Evolutionary conservation across 1,284 basidiomycete species (phyloP), one percentile per base, ranked within the genome.

Genomic region (Puccinia novopanici): DNA sequence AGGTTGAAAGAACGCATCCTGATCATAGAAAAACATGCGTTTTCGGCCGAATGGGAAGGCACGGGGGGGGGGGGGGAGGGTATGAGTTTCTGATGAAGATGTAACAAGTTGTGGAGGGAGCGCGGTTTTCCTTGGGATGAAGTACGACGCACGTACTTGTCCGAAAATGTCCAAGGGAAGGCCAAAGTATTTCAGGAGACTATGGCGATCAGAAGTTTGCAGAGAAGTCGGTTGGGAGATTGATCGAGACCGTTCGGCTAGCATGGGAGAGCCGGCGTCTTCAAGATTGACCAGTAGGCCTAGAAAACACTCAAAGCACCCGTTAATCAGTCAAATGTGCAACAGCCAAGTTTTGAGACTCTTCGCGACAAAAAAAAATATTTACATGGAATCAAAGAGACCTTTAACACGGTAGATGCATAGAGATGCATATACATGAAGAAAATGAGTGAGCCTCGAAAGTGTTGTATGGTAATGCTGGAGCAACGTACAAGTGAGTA

Each of bases 1-100:
- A 0, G 96, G 97, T 86, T 99, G 96, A 87, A 99, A 99, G 87
- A 98, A 95, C 1, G 94, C 89, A 83, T 94, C 93, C 90, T 92
- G 22, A 13, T 42, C 2, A 13, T 19, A 37, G 34, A 71, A 40
- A 30, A 71, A 67, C 9, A 52, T 17, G 30, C 10, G 22, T n/a
- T 34, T 24, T 63, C 1, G 6, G 13, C 52, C 52, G 19, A 8
- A 17, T 8, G 27, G 34, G 34, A 34, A 34, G 34, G 34, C 34
- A 34, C 4, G 6, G 72, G 67, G 57, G 91, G 91, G 80, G 93
- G 93, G 82, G 95, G 95, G 34, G 2, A 34, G 34, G 30, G 94
- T 85, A 73, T 86, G 22, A 54, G 52, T 54, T 8, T 54, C 52
- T n/a, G 0, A n/a, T 54, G 5, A 8, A 54, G 15, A 54, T n/a